These are phyloP conservation scores for Fusarium papillatum DNA, from an alignment of 2,329 filamentous ascomycete species.

Conservation along the genomic window DNA sequence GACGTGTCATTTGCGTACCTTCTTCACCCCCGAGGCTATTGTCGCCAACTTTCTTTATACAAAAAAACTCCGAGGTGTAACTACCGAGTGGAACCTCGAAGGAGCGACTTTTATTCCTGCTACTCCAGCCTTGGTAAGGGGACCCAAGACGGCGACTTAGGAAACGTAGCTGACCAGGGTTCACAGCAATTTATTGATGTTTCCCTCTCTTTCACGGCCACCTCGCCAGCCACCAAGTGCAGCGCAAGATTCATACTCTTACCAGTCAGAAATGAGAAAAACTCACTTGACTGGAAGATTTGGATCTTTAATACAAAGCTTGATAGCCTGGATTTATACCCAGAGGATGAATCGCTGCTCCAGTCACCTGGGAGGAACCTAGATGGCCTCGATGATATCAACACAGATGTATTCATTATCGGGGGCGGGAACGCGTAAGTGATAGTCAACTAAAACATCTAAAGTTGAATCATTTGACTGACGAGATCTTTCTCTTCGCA, in stretches of 20 bases:
- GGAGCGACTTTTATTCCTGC: conserved; percentile 19
- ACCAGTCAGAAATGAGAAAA: neutral
- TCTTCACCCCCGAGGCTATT: neutral
- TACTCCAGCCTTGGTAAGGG: conserved; percentile 19
- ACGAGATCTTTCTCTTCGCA: neutral
- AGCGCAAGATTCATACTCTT: conserved; percentile 19
- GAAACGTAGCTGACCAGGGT: neutral
- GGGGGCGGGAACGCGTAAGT: conserved; percentile 33
- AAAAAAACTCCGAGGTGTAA: neutral
- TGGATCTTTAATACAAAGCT: conserved; percentile 36
- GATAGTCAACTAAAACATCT: neutral
- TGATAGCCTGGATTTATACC: conserved; percentile 8
- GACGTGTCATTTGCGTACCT: conserved; percentile 32
- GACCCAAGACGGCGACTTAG: rapidly evolving
- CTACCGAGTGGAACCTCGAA: conserved; percentile 21
- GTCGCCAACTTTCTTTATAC: neutral
- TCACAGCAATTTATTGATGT: conserved; percentile 31
- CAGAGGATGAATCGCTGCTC: conserved; percentile 20
- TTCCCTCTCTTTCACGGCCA: conserved; percentile 13
- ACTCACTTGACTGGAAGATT: conserved; percentile 19
- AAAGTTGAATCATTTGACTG: neutral
- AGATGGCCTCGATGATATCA: neutral
- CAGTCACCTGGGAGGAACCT: neutral
- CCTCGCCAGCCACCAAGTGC: neutral
- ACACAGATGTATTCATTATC: conserved; percentile 29